These are phyloP conservation scores for Starmerella apicola DNA, from an alignment of 805 yeast species.

Conservation along the genomic window DNA sequence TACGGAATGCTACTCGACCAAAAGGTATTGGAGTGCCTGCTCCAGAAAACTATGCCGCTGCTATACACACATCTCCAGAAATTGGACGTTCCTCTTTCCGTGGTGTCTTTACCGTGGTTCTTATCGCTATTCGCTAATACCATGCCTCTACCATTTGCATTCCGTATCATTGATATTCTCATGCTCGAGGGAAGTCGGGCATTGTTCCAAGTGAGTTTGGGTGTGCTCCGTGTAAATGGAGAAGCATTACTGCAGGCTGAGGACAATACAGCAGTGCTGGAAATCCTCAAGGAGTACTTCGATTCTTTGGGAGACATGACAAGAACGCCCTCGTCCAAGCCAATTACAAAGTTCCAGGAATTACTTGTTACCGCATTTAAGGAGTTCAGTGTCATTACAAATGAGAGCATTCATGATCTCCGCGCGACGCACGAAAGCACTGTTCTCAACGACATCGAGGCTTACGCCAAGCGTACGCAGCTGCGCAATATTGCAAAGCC, in stretches of 20 bases:
- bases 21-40: constrained; percentile 80
- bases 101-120: constrained; percentile 94
- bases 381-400: constrained; percentile 73
- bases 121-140: constrained; percentile 77
- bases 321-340: constrained; percentile 51
- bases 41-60: constrained; percentile 78
- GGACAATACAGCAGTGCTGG: constrained; percentile 88
- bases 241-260: constrained; percentile 64
- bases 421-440: constrained; percentile 60
- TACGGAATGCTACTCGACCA: constrained; percentile 93
- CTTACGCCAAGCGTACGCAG: constrained; percentile 85
- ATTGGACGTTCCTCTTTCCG: constrained; percentile 80
- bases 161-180: constrained; percentile 79
- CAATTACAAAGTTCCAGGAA: constrained; percentile 77
- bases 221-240: constrained; percentile 78
- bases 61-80: constrained; percentile 69
- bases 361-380: constrained; percentile 82
- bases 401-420: constrained; percentile 54
- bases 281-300: constrained; percentile 73
- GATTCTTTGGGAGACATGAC: constrained; percentile 66
- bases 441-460: constrained; percentile 75
- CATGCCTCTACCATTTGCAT: constrained; percentile 90
- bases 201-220: constrained; percentile 84
- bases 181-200: constrained; percentile 82
- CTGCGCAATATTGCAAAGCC: constrained; percentile 73